These are phyloP conservation scores for Fusarium nanum DNA, from an alignment of 2,329 filamentous ascomycete species.

Conservation along the genomic window DNA sequence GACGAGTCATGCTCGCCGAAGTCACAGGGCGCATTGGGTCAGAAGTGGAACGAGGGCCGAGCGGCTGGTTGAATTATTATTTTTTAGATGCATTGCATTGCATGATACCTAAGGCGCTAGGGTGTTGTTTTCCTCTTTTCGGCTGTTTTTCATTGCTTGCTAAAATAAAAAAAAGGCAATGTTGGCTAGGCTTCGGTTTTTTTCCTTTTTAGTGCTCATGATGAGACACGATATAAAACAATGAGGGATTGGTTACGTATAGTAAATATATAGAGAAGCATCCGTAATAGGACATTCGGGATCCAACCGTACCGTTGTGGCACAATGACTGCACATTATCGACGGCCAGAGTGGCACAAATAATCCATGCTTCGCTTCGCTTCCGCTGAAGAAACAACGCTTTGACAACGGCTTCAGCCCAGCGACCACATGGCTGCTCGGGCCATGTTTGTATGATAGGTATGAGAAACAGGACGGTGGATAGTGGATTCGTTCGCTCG, in stretches of 20 bases:
- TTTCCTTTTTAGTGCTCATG: conserved; percentile 21
- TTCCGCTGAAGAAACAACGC: not conserved
- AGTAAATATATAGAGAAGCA: conserved; percentile 33
- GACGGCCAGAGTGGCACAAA: not conserved
- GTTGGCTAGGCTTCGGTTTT: conserved; percentile 1
- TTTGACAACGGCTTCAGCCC: not conserved
- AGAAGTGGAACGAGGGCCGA: conserved; percentile 23
- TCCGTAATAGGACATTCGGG: conserved; percentile 10
- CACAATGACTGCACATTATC: not conserved
- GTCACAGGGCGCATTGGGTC: conserved; percentile 14
- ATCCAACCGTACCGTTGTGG: not conserved
- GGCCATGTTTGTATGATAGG: conserved; percentile 13
- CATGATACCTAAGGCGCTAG: conserved; percentile 43
- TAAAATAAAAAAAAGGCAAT: conserved; percentile 21
- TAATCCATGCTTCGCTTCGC: not conserved
- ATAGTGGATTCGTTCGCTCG: not conserved
- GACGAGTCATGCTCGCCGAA: conserved; percentile 25
- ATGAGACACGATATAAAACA: conserved; percentile 34
- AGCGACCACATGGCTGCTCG: conserved; percentile 32
- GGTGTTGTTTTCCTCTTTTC: conserved; percentile 15
- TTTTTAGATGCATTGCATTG: conserved; percentile 31
- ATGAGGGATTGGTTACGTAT: conserved; percentile 12
- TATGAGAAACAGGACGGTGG: not conserved
- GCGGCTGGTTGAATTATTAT: conserved; percentile 26
- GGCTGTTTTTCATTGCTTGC: conserved; percentile 1